These are phyloP conservation scores for Lactarius trivialis DNA, from an alignment of 768 basidiomycete genomes.

Conservation along the genomic window DNA sequence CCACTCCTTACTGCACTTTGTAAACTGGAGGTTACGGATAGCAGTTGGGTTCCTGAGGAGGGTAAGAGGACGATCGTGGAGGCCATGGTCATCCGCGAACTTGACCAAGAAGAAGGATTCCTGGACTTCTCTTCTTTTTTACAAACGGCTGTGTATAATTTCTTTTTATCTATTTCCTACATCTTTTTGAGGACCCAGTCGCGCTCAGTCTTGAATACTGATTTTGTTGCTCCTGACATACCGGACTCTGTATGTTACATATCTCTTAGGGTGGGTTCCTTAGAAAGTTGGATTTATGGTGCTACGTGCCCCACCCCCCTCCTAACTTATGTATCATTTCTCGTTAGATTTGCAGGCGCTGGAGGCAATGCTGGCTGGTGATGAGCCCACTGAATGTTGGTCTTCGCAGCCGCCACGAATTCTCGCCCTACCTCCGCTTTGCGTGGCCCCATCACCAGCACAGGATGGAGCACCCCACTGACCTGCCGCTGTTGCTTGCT, in stretches of 20 bases:
- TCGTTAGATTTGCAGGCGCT: no score
- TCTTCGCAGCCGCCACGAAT: no score
- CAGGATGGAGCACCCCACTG: no score
- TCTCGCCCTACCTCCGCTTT: no score
- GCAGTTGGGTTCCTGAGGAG: slow-evolving; percentile 10
- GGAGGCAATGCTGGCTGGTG: no score
- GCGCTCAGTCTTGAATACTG: background rate
- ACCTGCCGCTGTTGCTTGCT: no score
- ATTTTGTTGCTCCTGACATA: background rate
- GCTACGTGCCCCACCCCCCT: no score
- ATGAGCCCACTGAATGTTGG: no score
- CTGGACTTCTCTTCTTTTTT: slow-evolving; percentile 65
- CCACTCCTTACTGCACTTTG: slow-evolving; percentile 8
- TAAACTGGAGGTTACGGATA: slow-evolving; percentile 27
- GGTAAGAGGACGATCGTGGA: slow-evolving; percentile 67
- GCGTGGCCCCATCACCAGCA: no score
- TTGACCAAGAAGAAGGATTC: slow-evolving; percentile 69
- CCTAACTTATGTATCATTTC: no score
- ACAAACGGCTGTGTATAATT: background rate
- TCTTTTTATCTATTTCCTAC: background rate
- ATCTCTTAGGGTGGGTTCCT: background rate
- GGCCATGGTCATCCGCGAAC: slow-evolving; percentile 70
- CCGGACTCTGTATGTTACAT: background rate
- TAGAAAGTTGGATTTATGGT: background rate
- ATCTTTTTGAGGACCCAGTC: background rate